Evolutionary conservation across 495 filamentous ascomycete genomes (phyloP).

Genomic region (Hypoxylon trugodes): DNA sequence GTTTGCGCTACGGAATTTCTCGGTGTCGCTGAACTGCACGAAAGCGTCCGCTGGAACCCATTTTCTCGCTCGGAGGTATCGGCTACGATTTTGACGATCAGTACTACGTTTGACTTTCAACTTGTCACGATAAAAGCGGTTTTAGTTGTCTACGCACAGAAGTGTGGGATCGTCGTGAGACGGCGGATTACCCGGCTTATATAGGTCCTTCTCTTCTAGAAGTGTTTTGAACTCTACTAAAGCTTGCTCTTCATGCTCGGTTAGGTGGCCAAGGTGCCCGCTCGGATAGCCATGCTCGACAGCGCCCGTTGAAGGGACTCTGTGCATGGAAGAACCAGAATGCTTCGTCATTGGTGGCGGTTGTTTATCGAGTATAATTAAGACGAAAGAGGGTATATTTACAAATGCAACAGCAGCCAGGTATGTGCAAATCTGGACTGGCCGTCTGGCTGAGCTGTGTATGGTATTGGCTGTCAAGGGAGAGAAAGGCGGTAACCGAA

Average conservation of each 20-base stretch:
- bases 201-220: conserved; percentile 70
- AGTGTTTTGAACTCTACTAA: conserved; percentile 73
- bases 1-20: conserved; percentile 85
- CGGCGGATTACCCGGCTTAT: conserved; percentile 62
- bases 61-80: conserved; percentile 79
- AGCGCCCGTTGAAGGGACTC: conserved; percentile 42
- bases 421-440: not conserved
- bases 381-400: not conserved
- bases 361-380: conserved; percentile 9
- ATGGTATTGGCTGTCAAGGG: not conserved
- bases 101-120: conserved; percentile 15
- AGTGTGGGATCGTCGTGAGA: conserved; percentile 85
- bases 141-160: conserved; percentile 68
- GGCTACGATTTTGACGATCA: conserved; percentile 55
- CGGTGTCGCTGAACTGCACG: conserved; percentile 85
- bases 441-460: no score
- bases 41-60: conserved; percentile 79
- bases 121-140: not conserved
- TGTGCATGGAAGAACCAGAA: conserved; percentile 34
- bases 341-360: conserved; percentile 33
- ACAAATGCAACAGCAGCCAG: not conserved
- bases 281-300: conserved; percentile 62
- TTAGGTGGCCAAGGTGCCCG: conserved; percentile 80
- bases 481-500: conserved; percentile 12
- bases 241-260: conserved; percentile 68